These are phyloP conservation scores for Chloranthus sessilifolius DNA, from an alignment of 164 flowering plant species.

Conservation along the genomic window DNA sequence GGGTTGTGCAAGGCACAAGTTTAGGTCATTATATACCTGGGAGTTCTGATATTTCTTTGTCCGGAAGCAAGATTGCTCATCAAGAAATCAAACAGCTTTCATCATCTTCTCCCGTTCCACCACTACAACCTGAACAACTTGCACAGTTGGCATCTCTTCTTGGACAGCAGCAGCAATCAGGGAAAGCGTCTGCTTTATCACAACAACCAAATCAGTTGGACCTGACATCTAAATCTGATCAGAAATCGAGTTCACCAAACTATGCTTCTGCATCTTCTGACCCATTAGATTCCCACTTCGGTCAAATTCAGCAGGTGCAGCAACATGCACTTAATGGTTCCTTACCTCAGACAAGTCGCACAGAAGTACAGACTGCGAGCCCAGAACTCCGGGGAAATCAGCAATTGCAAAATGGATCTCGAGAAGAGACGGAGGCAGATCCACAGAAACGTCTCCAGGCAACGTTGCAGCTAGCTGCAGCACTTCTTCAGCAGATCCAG, in stretches of 20 bases:
- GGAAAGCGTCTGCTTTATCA: slow-evolving; percentile 19
- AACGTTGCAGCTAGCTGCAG: slow-evolving; percentile 88
- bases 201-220: slow-evolving; percentile 21
- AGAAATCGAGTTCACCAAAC: slow-evolving; percentile 20
- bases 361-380: slow-evolving; percentile 23
- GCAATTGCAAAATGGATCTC: slow-evolving; percentile 21
- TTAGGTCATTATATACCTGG: slow-evolving; percentile 30
- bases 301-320: slow-evolving; percentile 38
- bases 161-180: slow-evolving; percentile 44
- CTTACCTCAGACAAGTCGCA: slow-evolving; percentile 20
- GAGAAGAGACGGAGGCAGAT: slow-evolving; percentile 54
- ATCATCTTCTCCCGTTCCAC: slow-evolving; percentile 22
- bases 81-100: slow-evolving; percentile 30
- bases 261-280: slow-evolving; percentile 26
- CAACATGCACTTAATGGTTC: slow-evolving; percentile 28
- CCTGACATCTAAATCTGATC: slow-evolving; percentile 14
- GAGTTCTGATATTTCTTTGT: slow-evolving; percentile 17
- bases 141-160: slow-evolving; percentile 71
- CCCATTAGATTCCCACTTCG: slow-evolving; percentile 26
- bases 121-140: slow-evolving; percentile 58
- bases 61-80: slow-evolving; percentile 22
- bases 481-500: slow-evolving; percentile 93
- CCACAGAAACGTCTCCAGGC: slow-evolving; percentile 95
- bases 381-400: slow-evolving; percentile 24
- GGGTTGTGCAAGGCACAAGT: slow-evolving; percentile 24